Evolutionary conservation across 2,329 filamentous ascomycete genomes (phyloP), one percentile per base, ranked within the genome.

Genomic region (Aspergillus luchuensis): DNA sequence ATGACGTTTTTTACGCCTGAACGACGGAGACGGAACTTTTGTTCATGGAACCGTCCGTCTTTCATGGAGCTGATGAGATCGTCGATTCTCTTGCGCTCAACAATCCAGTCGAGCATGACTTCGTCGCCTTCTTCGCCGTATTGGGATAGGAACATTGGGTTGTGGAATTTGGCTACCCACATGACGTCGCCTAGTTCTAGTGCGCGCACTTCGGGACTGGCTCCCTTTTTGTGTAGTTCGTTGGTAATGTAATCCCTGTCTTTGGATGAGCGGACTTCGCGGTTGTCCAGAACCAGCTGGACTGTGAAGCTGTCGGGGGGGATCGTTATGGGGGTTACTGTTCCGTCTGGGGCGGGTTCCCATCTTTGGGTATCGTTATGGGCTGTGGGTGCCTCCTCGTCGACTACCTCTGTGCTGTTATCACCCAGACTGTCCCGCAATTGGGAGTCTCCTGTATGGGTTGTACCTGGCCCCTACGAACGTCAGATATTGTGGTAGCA

Each of bases 41-140:
- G 91, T 72, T 95, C 91, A 66, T 89, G 89, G 67, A 92, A 94
- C 2, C 91, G 87, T 1, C 90, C 90, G 63, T 94, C 91, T 73
- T 90, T 92, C 76, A 95, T 91, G 63, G 89, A 92, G 54, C 84
- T 80, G n/a, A 94, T 83, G 50, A 95, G 78, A 72, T 95, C 91
- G 70, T 94, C 91, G 0, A 93, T 82, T 8, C 91, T 83, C 72
- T 95, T 95, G 62, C 91, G 84, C 76, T 95, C 91, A 1, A 92
- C 84, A 48, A 95, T 91, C 82, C 88, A 91, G 73, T 94, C 91
- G 4, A 95, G 80, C 50, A 92, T 86, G 11, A 94, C 76, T 72
- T 93, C 90, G 15, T 88, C 87, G 13, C 75, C 74, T 71, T 79
- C 78, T 61, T 80, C 79, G 11, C 88, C 88, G 54, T 84, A 78